Evolutionary conservation across 2,329 filamentous ascomycete species (phyloP), one percentile per base, ranked within the genome.

Genomic region (Colletotrichum caudatum): DNA sequence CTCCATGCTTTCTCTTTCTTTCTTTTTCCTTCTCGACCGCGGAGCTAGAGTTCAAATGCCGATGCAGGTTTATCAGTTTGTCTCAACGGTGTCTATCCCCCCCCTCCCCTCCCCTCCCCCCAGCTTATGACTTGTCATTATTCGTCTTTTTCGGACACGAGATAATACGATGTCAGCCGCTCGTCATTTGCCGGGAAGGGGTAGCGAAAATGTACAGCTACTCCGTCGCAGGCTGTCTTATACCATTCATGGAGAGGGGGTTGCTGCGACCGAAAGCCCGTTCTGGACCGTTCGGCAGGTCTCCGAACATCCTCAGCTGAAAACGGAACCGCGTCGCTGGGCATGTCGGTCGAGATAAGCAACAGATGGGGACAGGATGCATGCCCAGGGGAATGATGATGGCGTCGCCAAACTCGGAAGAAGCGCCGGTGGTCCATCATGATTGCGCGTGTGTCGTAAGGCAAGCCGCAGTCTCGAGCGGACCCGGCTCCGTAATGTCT

Each of bases 1-100:
- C 46, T 41, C 46, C 20, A 66, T 62, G 35, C 37, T 72, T 72
- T 48, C 70, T 71, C 71, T 70, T 72, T 58, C 33, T 70, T 70
- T 69, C 70, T 62, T 33, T 44, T 44, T 29, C 5, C 29, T 29
- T 12, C 11, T 12, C 44, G 35, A 14, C 53, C 53, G 44, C 33
- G 56, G 57, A 16, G 51, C 39, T 37, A 57, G 41, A 41, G 37
- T 62, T 56, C 29, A 44, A 63, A 56, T 12, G 50, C 48, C 39
- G 66, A 44, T 66, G 56, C 60, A 53, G 56, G 61, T 66, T 72
- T 57, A 61, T 53, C 61, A 59, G 63, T 53, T 58, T 65, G 62
- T 72, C 66, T 72, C 37, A 41, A 39, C 50, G 7, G 33, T 66
- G 60, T 66, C 60, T 29, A 29, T 4, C 29, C 29, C 29, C 29